Evolutionary conservation across 1,139 yeast genomes (phyloP), one percentile per base, ranked within the genome.

Genomic region (Protomyces inundatus): DNA sequence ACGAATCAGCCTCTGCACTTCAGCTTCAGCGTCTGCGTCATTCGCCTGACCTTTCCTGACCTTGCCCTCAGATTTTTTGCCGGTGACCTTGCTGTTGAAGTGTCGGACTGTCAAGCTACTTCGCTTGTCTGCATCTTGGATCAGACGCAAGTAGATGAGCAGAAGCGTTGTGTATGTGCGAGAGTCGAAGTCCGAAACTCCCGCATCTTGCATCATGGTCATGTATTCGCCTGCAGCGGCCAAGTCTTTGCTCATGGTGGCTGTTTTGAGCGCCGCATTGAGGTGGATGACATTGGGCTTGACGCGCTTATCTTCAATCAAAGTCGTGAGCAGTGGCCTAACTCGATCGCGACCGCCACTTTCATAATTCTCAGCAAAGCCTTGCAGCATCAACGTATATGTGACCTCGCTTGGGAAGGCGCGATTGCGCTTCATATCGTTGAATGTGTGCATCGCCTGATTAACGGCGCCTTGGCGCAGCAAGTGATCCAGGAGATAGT

Each of bases 401-500:
- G 62, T 58, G 12, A 51, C 35, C 6, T 48, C 51, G 16, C 33
- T 52, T 6, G 62, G 62, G 52, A 58, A 58, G n/a, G 53, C 56
- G 23, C 42, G 37, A 6, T 34, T 16, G 23, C 54, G 53, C 56
- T 58, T 58, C 62, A 58, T 58, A 34, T 58, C 34, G 12, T 34
- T 53, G 23, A 36, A 53, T n/a, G 34, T 35, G n/a, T 52, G 42
- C 55, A 36, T 51, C 7, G 53, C 62, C 5, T 16, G 42, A 33
- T 58, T 58, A 30, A 58, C 35, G 1, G 42, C n/a, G 3, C 62
- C 62, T 6, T 58, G 12, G 12, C 34, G 56, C 5, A 58, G 16
- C 9, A 51, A n/a, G 35, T 58, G 14, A 33, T 35, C 30, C 42
- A 58, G 40, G 12, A 58, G 56, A 35, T 58, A 58, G 16, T 58